Evolutionary conservation across 345 rosid species (phyloP), one percentile per base, ranked within the genome.

Genomic region (Cardiospermum halicacabum): DNA sequence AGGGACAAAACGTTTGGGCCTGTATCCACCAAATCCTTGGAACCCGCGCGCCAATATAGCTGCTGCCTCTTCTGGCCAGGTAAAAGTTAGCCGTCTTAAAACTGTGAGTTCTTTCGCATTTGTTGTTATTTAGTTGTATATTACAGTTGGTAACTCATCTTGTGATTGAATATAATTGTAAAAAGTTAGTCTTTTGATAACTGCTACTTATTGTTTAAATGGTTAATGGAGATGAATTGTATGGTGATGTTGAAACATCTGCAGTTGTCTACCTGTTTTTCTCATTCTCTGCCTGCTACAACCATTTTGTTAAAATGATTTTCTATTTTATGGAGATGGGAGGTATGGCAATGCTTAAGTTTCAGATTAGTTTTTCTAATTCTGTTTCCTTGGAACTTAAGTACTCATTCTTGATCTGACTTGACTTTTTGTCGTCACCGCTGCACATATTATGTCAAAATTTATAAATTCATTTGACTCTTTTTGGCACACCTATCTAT

Each of bases 61-160:
- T n/a, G n/a, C 81, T 73, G 42, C 84, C 53, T 83, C 89, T 0
- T 82, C 89, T 26, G 91, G 95, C 11, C 97, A 94, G 69, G 99
- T 91, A 81, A 94, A 87, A 83, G 85, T 94, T 55, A 91, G 95
- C 89, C 91, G 88, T 78, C 96, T 94, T 58, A 94, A 91, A 78
- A 94, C 92, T 22, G 99, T 89, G 60, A 80, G 97, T 78, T 63
- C 53, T 2, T n/a, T 59, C 53, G n/a, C 13, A 7, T 9, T 56
- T 59, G 34, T 28, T n/a, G n/a, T n/a, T 53, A 36, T 40, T 40
- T 4, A 34, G 39, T 34, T 34, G 6, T 34, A 11, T 7, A 12
- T 8, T 7, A 24, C 30, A 51, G 21, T 1, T 53, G 32, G 7
- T 31, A 19, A 60, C 42, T 15, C n/a, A n/a, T n/a, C 24, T 3